Evolutionary conservation across 129 eudicot genomes (phyloP).

Genomic region (Apium graveolens): DNA sequence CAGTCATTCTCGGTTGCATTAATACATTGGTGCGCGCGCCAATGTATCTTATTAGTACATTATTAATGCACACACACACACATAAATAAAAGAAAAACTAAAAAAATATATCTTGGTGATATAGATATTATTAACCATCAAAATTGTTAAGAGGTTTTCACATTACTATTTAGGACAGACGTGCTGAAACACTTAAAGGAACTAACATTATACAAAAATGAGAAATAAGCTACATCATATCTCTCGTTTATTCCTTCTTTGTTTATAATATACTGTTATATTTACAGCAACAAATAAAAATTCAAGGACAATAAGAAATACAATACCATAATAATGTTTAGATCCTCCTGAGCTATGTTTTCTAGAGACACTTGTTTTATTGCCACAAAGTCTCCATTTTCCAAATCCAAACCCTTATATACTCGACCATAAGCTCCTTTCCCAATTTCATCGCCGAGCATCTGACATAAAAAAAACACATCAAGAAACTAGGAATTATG

Average conservation of each 20-base stretch:
- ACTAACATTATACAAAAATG: background rate
- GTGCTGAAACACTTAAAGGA: background rate
- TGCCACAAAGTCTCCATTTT: slow-evolving; percentile 96
- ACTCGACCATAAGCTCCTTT: slow-evolving; percentile 99
- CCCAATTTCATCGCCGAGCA: slow-evolving; percentile 98
- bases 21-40: background rate
- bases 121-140: background rate
- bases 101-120: background rate
- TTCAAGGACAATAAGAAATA: background rate
- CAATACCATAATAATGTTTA: slow-evolving; percentile 82
- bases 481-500: slow-evolving; percentile 9
- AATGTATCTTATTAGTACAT: too few relatives aligned
- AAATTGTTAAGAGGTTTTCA: background rate
- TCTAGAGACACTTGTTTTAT: slow-evolving; percentile 95
- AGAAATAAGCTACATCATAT: background rate
- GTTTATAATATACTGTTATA: background rate
- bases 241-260: slow-evolving; percentile 1
- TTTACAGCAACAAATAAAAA: background rate
- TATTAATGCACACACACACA: background rate
- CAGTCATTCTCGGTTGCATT: background rate
- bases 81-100: background rate
- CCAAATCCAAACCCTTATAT: slow-evolving; percentile 97
- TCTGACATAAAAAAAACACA: slow-evolving; percentile 28
- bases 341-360: slow-evolving; percentile 94
- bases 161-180: background rate